Base-by-base conservation (phyloP, 805 yeast genomes). In the Nakazawaea ishiwadae region DNA sequence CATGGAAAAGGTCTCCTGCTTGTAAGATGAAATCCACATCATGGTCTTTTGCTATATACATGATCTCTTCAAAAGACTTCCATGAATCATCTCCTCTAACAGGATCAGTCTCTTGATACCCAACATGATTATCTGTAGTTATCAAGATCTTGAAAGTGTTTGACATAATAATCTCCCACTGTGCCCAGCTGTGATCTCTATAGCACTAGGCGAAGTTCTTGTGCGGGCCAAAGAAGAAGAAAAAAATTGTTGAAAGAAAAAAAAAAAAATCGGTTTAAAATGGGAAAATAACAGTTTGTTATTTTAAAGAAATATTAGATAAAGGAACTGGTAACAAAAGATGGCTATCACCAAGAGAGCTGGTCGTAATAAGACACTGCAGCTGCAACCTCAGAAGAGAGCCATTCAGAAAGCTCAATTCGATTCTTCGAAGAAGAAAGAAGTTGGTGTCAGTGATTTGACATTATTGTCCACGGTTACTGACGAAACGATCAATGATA, bases 371-470 rank as follows among this genome's bases (percentile, higher is more conserved):
- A 80, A 68, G 58, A 78, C 69, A 49, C 65, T 65, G 38, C 49
- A 66, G 38, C 49, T 51, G 51, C 76, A 68, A 51, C 86, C 80
- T 29, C 75, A 76, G 35, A 75, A 74, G 54, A 71, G 77, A 50
- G 66, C 71, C 42, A 80, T 85, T 42, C 79, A 85, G 57, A 91
- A 91, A 68, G 97, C 97, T 11, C 84, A 88, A 37, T 93, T 89
- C 59, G 98, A 93, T 52, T 63, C 83, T 26, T 68, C 79, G 40
- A 89, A 89, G 66, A 87, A 87, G 73, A 87, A 89, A 60, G 98
- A 93, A 63, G 98, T 93, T n/a, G 99, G 99, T 40, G 97, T 93
- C 7, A 83, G 95, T 32, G 99, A 93, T 63, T 70, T 93, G 55
- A 93, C 99, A 1, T 66, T 93, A 40, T 71, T 93, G 47, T 82